phyloP scores from a whole-genome alignment of 2,329 filamentous ascomycete species.

The Aotearoamyces nothofagi region DNA sequence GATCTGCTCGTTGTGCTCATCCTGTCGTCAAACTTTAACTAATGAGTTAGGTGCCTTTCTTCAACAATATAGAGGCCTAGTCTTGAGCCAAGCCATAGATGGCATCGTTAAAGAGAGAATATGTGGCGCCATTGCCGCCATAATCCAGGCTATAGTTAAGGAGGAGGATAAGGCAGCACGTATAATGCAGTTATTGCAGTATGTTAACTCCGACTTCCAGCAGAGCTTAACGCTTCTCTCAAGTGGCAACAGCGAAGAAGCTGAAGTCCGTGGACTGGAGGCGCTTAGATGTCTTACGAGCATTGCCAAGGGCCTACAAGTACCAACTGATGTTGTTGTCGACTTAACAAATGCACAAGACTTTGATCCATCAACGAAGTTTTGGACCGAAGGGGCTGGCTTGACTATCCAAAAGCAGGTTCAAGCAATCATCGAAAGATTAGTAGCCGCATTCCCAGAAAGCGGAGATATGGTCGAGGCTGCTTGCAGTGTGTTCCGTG shows the following conservation, averaged over 20 bases:
- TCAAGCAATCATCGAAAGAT: constrained; percentile 31
- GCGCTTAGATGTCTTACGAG: constrained; percentile 53
- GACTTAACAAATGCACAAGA: too few relatives aligned
- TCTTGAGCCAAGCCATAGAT: constrained; percentile 44
- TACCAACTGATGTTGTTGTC: constrained; percentile 48
- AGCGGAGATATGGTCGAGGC: constrained; percentile 57
- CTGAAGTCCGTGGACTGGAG: constrained; percentile 21
- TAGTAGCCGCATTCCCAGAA: constrained; percentile 35
- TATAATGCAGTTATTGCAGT: constrained; percentile 41
- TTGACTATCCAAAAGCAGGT: constrained; percentile 33
- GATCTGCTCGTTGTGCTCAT: constrained; percentile 59
- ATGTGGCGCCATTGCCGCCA: constrained; percentile 56
- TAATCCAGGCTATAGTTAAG: constrained; percentile 56
- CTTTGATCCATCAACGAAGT: constrained; percentile 18
- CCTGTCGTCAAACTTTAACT: constrained; percentile 55
- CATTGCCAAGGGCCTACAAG: constrained; percentile 59
- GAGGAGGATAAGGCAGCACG: constrained; percentile 36
- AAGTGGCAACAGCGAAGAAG: constrained; percentile 15
- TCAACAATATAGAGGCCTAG: constrained; percentile 52
- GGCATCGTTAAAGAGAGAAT: constrained; percentile 58
- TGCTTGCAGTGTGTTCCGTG: constrained; percentile 55
- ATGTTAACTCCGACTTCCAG: constrained; percentile 47
- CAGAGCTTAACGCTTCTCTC: constrained; percentile 16
- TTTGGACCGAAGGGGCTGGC: constrained; percentile 34
- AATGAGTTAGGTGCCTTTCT: constrained; percentile 54